Percentiles rank a stretch among this genome's conserved stretches.
phyloP scores from a whole-genome alignment of 176 grass and related monocot species.

The Hyparrhenia diplandra region DNA sequence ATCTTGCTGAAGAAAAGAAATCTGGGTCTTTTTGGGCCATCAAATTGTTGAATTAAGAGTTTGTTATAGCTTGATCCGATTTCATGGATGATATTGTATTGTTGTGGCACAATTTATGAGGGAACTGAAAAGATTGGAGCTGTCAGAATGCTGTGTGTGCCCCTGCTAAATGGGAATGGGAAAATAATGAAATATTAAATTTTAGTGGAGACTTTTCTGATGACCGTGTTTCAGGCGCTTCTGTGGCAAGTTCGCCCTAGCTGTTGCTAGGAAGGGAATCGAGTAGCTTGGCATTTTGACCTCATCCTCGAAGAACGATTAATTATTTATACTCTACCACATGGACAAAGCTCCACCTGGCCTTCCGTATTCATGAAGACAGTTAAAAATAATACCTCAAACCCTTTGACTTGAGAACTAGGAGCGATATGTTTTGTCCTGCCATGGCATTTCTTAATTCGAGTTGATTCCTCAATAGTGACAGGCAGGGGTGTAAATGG shows the following conservation, averaged over 20 bases:
- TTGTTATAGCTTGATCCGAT: not conserved
- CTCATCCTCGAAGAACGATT: not conserved
- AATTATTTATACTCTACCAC: not conserved
- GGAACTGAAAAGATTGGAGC: not conserved
- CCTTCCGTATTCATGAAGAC: not conserved
- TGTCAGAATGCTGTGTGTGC: not conserved
- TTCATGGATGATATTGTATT: not conserved
- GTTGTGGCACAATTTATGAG: not conserved
- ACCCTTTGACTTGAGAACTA: not conserved
- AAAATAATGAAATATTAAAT: not conserved
- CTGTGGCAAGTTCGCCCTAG: not conserved
- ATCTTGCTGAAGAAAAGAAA: not conserved
- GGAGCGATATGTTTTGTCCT: slow-evolving; percentile 7
- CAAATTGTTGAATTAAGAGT: not conserved
- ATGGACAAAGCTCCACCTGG: not conserved
- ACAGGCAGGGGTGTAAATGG: not conserved
- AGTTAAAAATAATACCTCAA: not conserved
- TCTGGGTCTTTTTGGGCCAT: not conserved
- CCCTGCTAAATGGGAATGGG: not conserved
- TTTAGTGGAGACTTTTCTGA: not conserved
- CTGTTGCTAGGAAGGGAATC: not conserved
- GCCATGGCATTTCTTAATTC: not conserved
- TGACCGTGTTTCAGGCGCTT: not conserved
- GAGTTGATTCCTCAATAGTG: not conserved
- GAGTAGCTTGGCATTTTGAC: not conserved